phyloP scores from a whole-genome alignment of 2,329 filamentous ascomycete genomes.

The Eurotiales sp. region DNA sequence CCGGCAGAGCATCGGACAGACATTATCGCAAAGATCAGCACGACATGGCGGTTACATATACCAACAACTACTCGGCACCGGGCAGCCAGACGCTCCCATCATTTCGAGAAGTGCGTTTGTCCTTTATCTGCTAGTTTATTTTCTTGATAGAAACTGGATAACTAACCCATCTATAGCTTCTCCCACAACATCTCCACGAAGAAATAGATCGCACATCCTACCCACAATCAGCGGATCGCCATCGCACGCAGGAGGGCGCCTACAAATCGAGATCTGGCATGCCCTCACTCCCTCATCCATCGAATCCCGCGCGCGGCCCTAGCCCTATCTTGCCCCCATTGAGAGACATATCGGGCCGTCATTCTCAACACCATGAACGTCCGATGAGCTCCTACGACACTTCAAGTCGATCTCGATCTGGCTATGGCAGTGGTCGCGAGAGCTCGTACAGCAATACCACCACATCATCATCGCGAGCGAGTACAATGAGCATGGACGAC shows the following conservation, averaged over 20 bases:
- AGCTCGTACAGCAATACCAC: no score
- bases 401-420: conserved; percentile 5
- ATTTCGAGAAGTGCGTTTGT: conserved; percentile 14
- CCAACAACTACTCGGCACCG: conserved; percentile 8
- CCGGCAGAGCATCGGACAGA: conserved; percentile 4
- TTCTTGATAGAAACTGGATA: not conserved
- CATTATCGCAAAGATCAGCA: conserved; percentile 10
- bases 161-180: conserved; percentile 25
- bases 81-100: conserved; percentile 15
- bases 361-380: conserved; percentile 19
- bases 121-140: not conserved
- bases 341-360: conserved; percentile 30
- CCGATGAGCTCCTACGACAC: conserved; percentile 23
- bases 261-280: conserved; percentile 28
- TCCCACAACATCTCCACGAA: conserved; percentile 39
- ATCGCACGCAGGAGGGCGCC: conserved; percentile 29
- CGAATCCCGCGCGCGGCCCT: conserved; percentile 27
- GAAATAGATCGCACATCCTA: conserved; percentile 38
- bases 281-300: conserved; percentile 19
- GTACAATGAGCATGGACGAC: conserved; percentile 16
- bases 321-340: conserved; percentile 37
- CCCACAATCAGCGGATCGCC: conserved; percentile 21
- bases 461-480: not conserved
- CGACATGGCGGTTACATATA: conserved; percentile 13
- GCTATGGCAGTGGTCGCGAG: no score